Evolutionary conservation across 441 rosid species (phyloP).

Genomic region (Euphorbia schlechtendalii): DNA sequence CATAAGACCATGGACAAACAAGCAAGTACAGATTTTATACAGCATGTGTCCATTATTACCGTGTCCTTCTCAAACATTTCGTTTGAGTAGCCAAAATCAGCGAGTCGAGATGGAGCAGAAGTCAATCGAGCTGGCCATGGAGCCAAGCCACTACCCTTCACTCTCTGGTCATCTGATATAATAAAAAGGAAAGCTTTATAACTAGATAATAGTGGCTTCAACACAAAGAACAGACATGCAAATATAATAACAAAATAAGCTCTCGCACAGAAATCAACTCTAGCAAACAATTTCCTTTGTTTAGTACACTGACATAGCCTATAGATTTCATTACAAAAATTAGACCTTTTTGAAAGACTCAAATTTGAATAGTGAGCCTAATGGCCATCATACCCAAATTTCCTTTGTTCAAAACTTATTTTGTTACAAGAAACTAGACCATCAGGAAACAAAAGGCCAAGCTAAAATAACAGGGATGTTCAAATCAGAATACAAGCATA

Average conservation of each 20-base stretch:
- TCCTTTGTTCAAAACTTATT: too few relatives aligned
- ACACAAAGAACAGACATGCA: slow-evolving; percentile 22
- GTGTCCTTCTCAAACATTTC: slow-evolving; percentile 77
- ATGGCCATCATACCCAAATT: too few relatives aligned
- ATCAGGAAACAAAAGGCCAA: background rate
- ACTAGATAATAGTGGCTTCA: background rate
- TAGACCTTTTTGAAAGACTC: too few relatives aligned
- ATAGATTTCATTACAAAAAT: background rate
- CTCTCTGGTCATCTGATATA: slow-evolving; percentile 64
- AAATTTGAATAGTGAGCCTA: too few relatives aligned
- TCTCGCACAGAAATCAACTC: too few relatives aligned
- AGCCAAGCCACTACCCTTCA: slow-evolving; percentile 82
- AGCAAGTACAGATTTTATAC: background rate
- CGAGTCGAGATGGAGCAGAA: slow-evolving; percentile 77
- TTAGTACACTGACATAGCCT: background rate
- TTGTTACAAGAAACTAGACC: background rate
- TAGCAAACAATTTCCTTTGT: background rate
- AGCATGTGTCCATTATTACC: slow-evolving; percentile 31
- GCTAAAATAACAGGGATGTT: background rate
- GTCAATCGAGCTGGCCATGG: slow-evolving; percentile 96
- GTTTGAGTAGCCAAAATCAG: slow-evolving; percentile 78
- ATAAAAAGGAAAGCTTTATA: background rate
- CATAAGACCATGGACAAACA: background rate
- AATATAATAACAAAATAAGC: slow-evolving; percentile 4
- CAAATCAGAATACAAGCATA: background rate